Base-by-base conservation (phyloP, 1,139 yeast genomes). In the Pichia sp. region DNA sequence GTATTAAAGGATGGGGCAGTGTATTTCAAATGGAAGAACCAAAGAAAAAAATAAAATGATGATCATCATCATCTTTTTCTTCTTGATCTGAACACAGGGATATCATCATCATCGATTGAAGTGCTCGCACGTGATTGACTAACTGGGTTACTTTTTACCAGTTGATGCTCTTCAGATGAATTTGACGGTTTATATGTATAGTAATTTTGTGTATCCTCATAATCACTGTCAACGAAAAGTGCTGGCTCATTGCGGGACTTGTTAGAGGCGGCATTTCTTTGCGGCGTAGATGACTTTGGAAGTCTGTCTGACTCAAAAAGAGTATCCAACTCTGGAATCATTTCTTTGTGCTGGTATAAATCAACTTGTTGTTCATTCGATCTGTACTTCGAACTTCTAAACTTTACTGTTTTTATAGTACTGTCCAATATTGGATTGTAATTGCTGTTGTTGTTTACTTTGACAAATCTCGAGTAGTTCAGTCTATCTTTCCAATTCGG, bases 11-110 rank as follows among this genome's bases (percentile, higher is more conserved):
- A 74, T 34, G 97, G 96, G 3, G 72, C 72, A 45, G 73, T 73
- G 1, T 68, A 71, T n/a, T 89, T 75, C 66, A 84, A 84, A 65
- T 89, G 96, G 95, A 84, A 81, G 59, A 81, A 74, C 52, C 84
- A 80, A 58, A 76, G 97, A 55, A 88, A 86, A 66, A 74, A 83
- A 52, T 84, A 40, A 22, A 12, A 4, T 22, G 69, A 4, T 54
- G 58, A 39, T 65, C 68, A 31, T 58, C 62, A 38, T 61, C n/a
- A n/a, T n/a, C 63, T 31, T 55, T 56, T 15, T 53, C 61, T 19
- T 56, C 58, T 17, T 50, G 54, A 31, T 45, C 21, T 33, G 35
- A 19, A 22, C n/a, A 14, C 18, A 14, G 30, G 30, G 14, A 18
- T 26, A 14, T 26, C 30, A 14, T 26, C 30, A 26, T 26, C 30